Percentiles rank a stretch among this genome's conserved stretches.
These are phyloP conservation scores for Lachancea lanzarotensis DNA, from an alignment of 805 yeast species.

Conservation along the genomic window DNA sequence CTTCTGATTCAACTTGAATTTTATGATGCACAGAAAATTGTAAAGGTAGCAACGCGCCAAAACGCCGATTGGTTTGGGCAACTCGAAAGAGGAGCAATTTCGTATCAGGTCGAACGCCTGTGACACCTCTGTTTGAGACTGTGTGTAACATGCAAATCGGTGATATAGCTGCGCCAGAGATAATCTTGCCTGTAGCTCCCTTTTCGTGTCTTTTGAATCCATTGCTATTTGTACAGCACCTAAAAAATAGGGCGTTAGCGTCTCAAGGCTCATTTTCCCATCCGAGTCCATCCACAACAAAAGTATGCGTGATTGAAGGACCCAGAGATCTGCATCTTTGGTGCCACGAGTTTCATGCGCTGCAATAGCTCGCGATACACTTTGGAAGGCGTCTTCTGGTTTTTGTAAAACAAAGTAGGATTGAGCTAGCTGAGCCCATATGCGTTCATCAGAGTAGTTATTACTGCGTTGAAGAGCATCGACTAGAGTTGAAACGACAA, in stretches of 20 bases:
- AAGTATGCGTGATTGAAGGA: constrained; percentile 10
- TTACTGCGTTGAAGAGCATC: constrained; percentile 1
- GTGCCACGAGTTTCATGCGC: constrained; percentile 2
- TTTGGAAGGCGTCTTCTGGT: constrained; percentile 22
- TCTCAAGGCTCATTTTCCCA: constrained; percentile 7
- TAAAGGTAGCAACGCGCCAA: constrained; percentile 8
- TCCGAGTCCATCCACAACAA: constrained; percentile 8
- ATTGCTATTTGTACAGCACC: constrained; percentile 7
- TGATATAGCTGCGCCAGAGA: constrained; percentile 11
- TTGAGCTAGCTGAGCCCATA: constrained; percentile 22
- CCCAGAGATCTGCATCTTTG: constrained; percentile 7
- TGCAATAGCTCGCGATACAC: constrained; percentile 11
- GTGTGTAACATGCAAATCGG: constrained; percentile 9
- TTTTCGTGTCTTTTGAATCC: constrained; percentile 1
- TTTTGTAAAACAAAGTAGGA: constrained; percentile 19
- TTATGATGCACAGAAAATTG: constrained; percentile 9
- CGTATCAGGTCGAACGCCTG: constrained; percentile 1
- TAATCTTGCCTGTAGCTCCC: constrained; percentile 8
- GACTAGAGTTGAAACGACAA: constrained; percentile 3
- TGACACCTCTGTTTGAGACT: constrained; percentile 9
- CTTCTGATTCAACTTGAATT: constrained; percentile 5
- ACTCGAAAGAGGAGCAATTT: background rate
- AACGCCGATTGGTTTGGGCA: background rate
- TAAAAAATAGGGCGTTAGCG: constrained; percentile 8
- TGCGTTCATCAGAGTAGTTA: constrained; percentile 4